Conservation (phyloP, 2,329 filamentous ascomycete species). For the Aspergillus tanneri region DNA sequence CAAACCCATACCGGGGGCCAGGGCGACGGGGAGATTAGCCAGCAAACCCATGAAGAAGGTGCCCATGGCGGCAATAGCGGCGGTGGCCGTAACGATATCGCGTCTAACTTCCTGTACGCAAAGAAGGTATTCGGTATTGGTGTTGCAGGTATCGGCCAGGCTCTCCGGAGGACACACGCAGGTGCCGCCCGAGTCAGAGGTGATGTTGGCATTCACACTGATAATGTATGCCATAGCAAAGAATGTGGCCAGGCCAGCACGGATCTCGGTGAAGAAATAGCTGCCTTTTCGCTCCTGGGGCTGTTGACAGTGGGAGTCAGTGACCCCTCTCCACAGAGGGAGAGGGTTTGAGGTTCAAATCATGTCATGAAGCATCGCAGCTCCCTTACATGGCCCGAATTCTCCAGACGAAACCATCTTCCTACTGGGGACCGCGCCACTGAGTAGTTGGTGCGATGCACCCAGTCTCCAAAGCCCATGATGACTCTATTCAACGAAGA, state of each 20-base stretch:
- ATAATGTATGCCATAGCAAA: conserved; percentile 83
- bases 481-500: neutral
- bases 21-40: conserved; percentile 73
- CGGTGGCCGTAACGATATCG: conserved; percentile 80
- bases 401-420: conserved; percentile 75
- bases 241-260: conserved; percentile 77
- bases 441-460: conserved; percentile 30
- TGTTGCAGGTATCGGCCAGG: conserved; percentile 48
- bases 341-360: neutral
- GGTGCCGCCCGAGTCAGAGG: conserved; percentile 70
- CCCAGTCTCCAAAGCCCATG: conserved; percentile 21
- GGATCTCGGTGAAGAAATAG: conserved; percentile 78
- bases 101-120: conserved; percentile 62
- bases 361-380: neutral
- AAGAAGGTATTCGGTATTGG: conserved; percentile 45
- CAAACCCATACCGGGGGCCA: conserved; percentile 75
- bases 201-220: conserved; percentile 64
- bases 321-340: neutral
- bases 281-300: conserved; percentile 70
- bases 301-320: conserved; percentile 40
- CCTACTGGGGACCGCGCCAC: conserved; percentile 67
- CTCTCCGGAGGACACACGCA: conserved; percentile 64
- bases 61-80: conserved; percentile 74
- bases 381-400: conserved; percentile 71
- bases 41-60: conserved; percentile 83